A percentile compares a stretch with the other conserved stretches of the same genome.
These are phyloP conservation scores for Intubia oerlemansii DNA, from an alignment of 2,329 filamentous ascomycete genomes.

Conservation along the genomic window DNA sequence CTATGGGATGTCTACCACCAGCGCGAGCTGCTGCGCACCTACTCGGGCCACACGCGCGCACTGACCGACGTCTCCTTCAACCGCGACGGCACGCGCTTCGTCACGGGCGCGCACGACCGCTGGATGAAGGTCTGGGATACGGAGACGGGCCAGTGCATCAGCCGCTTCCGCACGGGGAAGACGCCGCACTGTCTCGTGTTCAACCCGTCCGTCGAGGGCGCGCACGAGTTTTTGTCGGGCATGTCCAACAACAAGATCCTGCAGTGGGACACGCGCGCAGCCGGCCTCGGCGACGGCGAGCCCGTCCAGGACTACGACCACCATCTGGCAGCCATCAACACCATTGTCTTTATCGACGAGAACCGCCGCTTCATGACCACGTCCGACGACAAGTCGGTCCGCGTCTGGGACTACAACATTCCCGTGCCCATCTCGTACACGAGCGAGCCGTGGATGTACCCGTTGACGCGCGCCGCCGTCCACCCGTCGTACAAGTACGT, in stretches of 20 bases:
- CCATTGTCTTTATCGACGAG: constrained; percentile 87
- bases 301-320: constrained; percentile 96
- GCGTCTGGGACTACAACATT: constrained; percentile 97
- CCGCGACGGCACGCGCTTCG: constrained; percentile 58
- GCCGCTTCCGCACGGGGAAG: constrained; percentile 80
- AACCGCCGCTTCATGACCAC: constrained; percentile 94
- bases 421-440: constrained; percentile 98
- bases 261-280: constrained; percentile 72
- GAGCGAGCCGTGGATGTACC: constrained; percentile 94
- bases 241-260: constrained; percentile 99
- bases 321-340: constrained; percentile 93
- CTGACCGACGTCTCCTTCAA: constrained; percentile 84
- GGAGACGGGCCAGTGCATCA: constrained; percentile 74
- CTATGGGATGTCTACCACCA: constrained; percentile 90
- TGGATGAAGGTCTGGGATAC: constrained; percentile 98
- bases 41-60: constrained; percentile 72
- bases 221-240: constrained; percentile 81
- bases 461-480: constrained; percentile 64
- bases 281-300: constrained; percentile 17
- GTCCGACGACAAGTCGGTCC: constrained; percentile 86
- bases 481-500: constrained; percentile 90
- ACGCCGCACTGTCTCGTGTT: constrained; percentile 90
- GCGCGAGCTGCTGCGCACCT: constrained; percentile 75
- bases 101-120: constrained; percentile 82
- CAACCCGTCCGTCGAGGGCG: constrained; percentile 57